These are phyloP conservation scores for Fagus sylvatica DNA, from an alignment of 306 rosid genomes.

Conservation along the genomic window DNA sequence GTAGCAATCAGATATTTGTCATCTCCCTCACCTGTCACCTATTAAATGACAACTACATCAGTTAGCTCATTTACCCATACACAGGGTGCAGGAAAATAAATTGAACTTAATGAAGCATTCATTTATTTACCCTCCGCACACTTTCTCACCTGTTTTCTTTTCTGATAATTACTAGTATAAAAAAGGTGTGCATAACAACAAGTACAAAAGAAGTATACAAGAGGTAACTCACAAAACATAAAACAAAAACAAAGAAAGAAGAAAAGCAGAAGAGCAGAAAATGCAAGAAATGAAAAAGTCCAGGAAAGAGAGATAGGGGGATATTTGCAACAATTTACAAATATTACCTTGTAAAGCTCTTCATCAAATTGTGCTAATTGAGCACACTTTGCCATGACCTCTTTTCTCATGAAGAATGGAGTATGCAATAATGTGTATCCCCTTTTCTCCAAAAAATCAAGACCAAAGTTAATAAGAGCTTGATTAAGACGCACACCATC, in stretches of 20 bases:
- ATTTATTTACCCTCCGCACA: neutral
- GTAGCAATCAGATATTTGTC: slow-evolving; percentile 98
- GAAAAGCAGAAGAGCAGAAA: neutral
- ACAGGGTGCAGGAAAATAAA: neutral
- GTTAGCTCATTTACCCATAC: neutral
- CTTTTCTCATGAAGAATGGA: slow-evolving; percentile 96
- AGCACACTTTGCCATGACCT: slow-evolving; percentile 93
- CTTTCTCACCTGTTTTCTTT: no score
- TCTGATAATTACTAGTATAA: neutral
- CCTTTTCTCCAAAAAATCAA: slow-evolving; percentile 78
- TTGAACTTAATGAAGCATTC: neutral
- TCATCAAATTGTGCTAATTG: slow-evolving; percentile 95
- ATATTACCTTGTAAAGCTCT: slow-evolving; percentile 86
- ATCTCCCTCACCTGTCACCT: slow-evolving; percentile 99
- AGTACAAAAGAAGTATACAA: neutral
- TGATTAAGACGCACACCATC: slow-evolving; percentile 92
- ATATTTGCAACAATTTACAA: slow-evolving; percentile 12
- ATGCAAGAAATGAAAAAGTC: neutral
- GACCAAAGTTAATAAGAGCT: slow-evolving; percentile 89
- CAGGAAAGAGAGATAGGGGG: neutral
- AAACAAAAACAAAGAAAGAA: neutral
- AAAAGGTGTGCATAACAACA: neutral
- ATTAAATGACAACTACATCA: slow-evolving; percentile 13
- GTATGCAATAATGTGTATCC: slow-evolving; percentile 73
- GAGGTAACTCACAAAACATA: neutral